A percentile compares a stretch with the other conserved stretches of the same genome.
Conservation (phyloP, 371 early-diverging fungal species). For the Lichtheimia ornata region DNA sequence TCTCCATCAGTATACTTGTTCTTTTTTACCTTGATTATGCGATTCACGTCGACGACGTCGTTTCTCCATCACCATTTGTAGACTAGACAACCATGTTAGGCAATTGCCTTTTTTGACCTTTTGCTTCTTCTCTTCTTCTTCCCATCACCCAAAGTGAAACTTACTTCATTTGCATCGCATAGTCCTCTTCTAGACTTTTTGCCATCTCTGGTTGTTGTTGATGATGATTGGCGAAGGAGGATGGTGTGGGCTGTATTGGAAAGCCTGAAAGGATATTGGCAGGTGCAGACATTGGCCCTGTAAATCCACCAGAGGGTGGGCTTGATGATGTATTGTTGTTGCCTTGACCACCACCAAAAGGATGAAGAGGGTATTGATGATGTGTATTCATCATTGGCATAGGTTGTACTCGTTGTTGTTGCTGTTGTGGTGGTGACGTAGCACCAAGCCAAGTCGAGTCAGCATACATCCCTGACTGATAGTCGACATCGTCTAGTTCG, state of each 20-base stretch:
- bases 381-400: conserved; percentile 2
- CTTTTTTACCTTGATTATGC: conserved; percentile 82
- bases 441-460: background rate
- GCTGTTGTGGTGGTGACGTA: conserved; percentile 4
- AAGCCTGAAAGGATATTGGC: conserved; percentile 29
- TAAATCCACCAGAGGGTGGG: conserved; percentile 10
- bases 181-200: conserved; percentile 45
- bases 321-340: conserved; percentile 4
- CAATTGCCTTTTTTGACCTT: background rate
- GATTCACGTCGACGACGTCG: conserved; percentile 89
- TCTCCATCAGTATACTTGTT: background rate
- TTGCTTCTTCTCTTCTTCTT: too few species aligned
- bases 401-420: conserved; percentile 1
- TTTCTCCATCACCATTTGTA: conserved; percentile 72
- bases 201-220: conserved; percentile 18
- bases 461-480: conserved; percentile 17
- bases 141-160: background rate
- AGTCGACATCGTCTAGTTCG: conserved; percentile 24
- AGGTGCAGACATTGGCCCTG: conserved; percentile 44
- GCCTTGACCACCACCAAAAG: background rate
- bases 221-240: background rate
- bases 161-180: conserved; percentile 45
- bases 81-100: conserved; percentile 21
- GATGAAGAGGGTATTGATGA: conserved; percentile 3
- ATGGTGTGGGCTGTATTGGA: background rate